Conservation (phyloP, 2,329 filamentous ascomycete genomes). For the Penicillium sp. region DNA sequence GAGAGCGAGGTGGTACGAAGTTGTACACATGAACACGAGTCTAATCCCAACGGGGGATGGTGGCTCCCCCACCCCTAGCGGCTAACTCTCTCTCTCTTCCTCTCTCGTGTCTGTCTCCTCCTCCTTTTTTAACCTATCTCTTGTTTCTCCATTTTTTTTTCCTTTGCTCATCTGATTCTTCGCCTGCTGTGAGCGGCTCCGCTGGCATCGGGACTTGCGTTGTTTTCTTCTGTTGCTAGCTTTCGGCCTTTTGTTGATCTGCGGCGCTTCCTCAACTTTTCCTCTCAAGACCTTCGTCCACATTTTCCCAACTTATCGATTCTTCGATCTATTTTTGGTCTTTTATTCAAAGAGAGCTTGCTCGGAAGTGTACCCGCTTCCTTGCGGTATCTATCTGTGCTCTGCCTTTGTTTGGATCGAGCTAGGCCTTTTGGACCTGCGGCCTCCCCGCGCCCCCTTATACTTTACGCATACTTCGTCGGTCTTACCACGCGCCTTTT, state of each 20-base stretch:
- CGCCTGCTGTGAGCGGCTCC: conserved; percentile 14
- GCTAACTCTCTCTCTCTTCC: conserved; percentile 25
- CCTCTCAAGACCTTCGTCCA: conserved; percentile 4
- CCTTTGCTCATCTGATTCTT: conserved; percentile 20
- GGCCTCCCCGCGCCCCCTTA: conserved; percentile 6
- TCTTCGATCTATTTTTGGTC: not conserved
- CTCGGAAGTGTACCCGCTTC: not conserved
- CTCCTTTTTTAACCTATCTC: conserved; percentile 20
- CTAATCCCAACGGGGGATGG: conserved; percentile 22
- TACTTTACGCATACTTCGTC: conserved; percentile 2
- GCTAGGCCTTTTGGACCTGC: conserved; percentile 11
- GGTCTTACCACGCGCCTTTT: conserved; percentile 1
- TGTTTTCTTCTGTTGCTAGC: conserved; percentile 8
- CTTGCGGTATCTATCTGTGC: not conserved
- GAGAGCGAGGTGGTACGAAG: conserved; percentile 9
- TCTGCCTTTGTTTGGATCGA: conserved; percentile 15
- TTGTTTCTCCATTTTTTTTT: conserved; percentile 23
- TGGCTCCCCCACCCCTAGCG: conserved; percentile 20
- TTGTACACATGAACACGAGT: conserved; percentile 16
- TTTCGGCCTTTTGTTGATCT: conserved; percentile 7
- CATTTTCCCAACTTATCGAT: not conserved
- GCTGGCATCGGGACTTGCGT: conserved; percentile 9
- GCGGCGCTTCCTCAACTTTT: conserved; percentile 3
- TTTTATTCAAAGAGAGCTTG: not conserved
- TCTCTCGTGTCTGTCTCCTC: conserved; percentile 20